phyloP scores from a whole-genome alignment of 1,284 basidiomycete genomes.

The Garcileccinum viscosum region DNA sequence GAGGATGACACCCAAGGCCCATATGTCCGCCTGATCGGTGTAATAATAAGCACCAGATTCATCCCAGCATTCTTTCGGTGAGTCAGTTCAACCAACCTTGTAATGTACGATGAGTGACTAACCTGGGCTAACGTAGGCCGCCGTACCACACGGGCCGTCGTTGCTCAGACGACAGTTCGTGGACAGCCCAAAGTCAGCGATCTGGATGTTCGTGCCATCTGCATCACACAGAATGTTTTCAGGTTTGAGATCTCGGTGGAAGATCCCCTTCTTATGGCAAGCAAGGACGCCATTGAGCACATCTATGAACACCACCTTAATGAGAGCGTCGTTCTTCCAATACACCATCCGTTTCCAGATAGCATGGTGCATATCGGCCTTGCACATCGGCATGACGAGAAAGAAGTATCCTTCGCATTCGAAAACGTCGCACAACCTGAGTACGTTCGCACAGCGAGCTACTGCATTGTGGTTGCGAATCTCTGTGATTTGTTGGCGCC shows the following conservation, averaged over 20 bases:
- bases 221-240: background rate
- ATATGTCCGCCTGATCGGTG: slow-evolving; percentile 82
- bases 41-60: slow-evolving; percentile 37
- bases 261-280: background rate
- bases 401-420: background rate
- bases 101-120: slow-evolving; percentile 28
- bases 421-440: background rate
- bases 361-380: background rate
- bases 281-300: background rate
- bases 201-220: background rate
- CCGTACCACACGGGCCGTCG: background rate
- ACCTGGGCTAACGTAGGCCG: slow-evolving; percentile 53
- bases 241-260: background rate
- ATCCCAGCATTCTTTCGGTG: slow-evolving; percentile 63
- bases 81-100: slow-evolving; percentile 12
- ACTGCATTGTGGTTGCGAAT: background rate
- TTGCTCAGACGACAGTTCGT: background rate
- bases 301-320: background rate
- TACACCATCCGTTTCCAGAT: background rate
- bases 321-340: background rate
- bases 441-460: background rate
- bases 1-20: slow-evolving; percentile 59
- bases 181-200: background rate
- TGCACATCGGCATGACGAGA: background rate
- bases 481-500: background rate